Conservation (phyloP, 148 eudicot genomes). For the Persicaria maculosa region DNA sequence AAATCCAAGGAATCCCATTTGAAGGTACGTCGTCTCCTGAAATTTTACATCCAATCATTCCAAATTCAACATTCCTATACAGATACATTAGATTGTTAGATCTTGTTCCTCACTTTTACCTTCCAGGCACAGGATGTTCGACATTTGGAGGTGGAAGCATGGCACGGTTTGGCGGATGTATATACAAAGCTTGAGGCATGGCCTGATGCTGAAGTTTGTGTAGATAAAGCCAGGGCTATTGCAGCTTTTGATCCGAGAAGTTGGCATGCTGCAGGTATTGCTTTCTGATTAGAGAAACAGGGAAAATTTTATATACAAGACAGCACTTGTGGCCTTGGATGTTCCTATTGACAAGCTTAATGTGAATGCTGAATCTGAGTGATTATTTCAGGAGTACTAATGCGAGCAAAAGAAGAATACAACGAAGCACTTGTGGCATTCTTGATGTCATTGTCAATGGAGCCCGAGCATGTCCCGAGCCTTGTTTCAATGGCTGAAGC, state of each 20-base stretch:
- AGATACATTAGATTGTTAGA: neutral
- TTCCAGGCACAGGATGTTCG: constrained; percentile 30
- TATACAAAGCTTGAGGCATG: constrained; percentile 59
- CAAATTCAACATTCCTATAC: neutral
- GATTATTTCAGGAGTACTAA: constrained; percentile 1
- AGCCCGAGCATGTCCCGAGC: constrained; percentile 63
- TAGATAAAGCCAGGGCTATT: constrained; percentile 48
- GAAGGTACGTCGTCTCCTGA: constrained; percentile 32
- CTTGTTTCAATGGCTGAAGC: constrained; percentile 59
- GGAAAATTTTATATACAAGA: constrained; percentile 30
- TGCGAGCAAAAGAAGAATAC: constrained; percentile 14
- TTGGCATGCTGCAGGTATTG: constrained; percentile 78
- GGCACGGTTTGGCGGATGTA: constrained; percentile 74
- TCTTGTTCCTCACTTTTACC: neutral
- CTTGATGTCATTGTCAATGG: constrained; percentile 57
- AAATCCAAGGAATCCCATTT: constrained; percentile 10
- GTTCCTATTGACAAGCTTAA: neutral
- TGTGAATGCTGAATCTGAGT: constrained; percentile 3
- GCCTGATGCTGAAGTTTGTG: constrained; percentile 65
- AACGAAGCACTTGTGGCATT: constrained; percentile 62
- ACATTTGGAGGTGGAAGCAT: constrained; percentile 65
- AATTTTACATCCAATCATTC: neutral
- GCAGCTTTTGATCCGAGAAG: constrained; percentile 41
- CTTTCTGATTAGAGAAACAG: constrained; percentile 14
- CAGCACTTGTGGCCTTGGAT: neutral